Evolutionary conservation across 1,284 basidiomycete species (phyloP).

Genomic region (Rhodotorula sp.): DNA sequence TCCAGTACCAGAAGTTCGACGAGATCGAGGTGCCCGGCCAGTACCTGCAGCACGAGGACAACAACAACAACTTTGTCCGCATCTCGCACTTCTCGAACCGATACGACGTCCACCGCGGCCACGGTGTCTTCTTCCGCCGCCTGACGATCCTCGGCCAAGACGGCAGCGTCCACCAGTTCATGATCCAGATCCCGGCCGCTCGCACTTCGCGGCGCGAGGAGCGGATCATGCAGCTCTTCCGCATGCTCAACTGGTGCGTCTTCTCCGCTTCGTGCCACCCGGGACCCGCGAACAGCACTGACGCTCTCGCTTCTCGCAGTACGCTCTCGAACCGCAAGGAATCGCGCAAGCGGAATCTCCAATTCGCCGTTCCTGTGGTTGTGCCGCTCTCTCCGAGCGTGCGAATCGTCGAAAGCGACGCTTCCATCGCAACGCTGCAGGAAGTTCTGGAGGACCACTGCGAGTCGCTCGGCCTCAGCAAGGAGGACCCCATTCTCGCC

Average conservation of each 20-base stretch:
- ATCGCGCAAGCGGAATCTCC: constrained; percentile 83
- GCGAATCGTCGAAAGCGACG: constrained; percentile 85
- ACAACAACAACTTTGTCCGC: constrained; percentile 84
- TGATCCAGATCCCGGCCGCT: constrained; percentile 84
- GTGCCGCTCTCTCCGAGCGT: constrained; percentile 81
- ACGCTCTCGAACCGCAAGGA: constrained; percentile 85
- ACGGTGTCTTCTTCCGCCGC: constrained; percentile 84
- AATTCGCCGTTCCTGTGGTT: constrained; percentile 85
- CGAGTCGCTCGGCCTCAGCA: constrained; percentile 68
- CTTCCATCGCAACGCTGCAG: constrained; percentile 83
- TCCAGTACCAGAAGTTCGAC: constrained; percentile 96
- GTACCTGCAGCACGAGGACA: constrained; percentile 97
- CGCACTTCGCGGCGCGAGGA: constrained; percentile 91
- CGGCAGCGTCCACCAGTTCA: constrained; percentile 81
- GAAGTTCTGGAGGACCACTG: constrained; percentile 94
- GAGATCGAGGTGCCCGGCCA: constrained; percentile 98
- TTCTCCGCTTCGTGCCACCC: neutral
- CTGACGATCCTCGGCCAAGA: constrained; percentile 92
- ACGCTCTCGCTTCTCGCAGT: constrained; percentile 52
- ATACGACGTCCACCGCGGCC: constrained; percentile 80
- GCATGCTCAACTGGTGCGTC: constrained; percentile 83
- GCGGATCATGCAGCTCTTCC: constrained; percentile 83
- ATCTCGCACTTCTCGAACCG: constrained; percentile 88
- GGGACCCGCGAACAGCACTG: neutral
- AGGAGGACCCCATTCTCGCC: constrained; percentile 83